These are phyloP conservation scores for Entonaema liquescens DNA, from an alignment of 495 filamentous ascomycete genomes.

Conservation along the genomic window DNA sequence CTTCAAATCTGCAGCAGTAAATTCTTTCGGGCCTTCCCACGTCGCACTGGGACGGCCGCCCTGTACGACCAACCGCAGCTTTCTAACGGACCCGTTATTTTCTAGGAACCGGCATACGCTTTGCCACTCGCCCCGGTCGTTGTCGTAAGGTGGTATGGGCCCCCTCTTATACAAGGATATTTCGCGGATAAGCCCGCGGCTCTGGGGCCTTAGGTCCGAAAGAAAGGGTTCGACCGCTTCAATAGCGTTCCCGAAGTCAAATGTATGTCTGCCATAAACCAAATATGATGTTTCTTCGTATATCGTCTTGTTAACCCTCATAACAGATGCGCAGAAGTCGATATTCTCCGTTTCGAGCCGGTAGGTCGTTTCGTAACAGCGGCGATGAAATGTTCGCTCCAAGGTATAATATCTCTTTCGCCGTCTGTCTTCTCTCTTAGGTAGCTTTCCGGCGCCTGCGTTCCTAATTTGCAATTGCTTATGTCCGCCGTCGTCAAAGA, in stretches of 20 bases:
- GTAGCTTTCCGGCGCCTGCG: slow-evolving; percentile 26
- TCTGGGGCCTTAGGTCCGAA: slow-evolving; percentile 56
- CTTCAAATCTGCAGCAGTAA: slow-evolving; percentile 53
- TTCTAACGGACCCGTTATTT: slow-evolving; percentile 44
- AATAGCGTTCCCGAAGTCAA: slow-evolving; percentile 62
- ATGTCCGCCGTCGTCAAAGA: slow-evolving; percentile 54
- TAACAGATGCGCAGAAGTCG: slow-evolving; percentile 55
- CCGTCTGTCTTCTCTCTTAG: slow-evolving; percentile 3
- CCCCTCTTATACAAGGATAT: slow-evolving; percentile 60
- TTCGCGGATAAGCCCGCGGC: slow-evolving; percentile 52
- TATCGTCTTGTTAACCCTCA: slow-evolving; percentile 55
- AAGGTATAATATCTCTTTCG: slow-evolving; percentile 48
- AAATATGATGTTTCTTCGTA: slow-evolving; percentile 58
- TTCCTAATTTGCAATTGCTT: slow-evolving; percentile 39
- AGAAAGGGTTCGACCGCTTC: slow-evolving; percentile 66
- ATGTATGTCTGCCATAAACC: slow-evolving; percentile 60
- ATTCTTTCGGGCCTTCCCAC: slow-evolving; percentile 53
- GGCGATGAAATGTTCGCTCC: slow-evolving; percentile 43
- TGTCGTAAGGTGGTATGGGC: slow-evolving; percentile 56
- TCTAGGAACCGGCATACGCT: slow-evolving; percentile 54
- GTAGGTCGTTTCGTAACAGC: slow-evolving; percentile 58
- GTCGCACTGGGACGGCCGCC: slow-evolving; percentile 52
- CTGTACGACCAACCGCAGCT: slow-evolving; percentile 56
- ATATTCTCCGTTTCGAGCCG: slow-evolving; percentile 45
- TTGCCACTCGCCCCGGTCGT: slow-evolving; percentile 62